These are phyloP conservation scores for Datisca glomerata DNA, from an alignment of 306 rosid species.

Conservation along the genomic window DNA sequence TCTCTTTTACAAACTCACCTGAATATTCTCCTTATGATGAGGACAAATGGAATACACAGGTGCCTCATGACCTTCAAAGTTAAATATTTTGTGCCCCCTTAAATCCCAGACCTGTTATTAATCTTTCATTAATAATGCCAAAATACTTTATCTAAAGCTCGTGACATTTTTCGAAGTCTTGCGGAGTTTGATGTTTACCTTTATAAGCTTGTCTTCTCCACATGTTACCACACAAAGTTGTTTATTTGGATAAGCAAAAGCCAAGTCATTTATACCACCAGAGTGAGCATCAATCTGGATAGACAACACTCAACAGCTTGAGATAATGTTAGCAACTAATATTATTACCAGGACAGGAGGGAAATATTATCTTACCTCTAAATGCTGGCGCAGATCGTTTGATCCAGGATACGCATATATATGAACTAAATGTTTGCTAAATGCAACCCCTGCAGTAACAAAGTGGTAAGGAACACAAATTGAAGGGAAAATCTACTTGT, in stretches of 20 bases:
- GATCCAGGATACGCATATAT: conserved; percentile 70
- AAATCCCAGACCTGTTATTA: conserved; percentile 71
- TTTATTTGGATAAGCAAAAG: conserved; percentile 92
- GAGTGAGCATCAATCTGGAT: conserved; percentile 86
- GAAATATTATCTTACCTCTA: conserved; percentile 41
- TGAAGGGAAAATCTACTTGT: not conserved
- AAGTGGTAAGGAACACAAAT: not conserved
- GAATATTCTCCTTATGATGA: conserved; percentile 76
- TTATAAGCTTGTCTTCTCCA: conserved; percentile 91
- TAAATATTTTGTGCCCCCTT: conserved; percentile 42
- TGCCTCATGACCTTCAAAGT: conserved; percentile 80
- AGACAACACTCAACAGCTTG: conserved; percentile 7
- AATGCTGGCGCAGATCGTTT: conserved; percentile 65
- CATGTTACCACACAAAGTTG: conserved; percentile 95
- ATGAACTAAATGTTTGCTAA: conserved; percentile 91
- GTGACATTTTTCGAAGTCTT: no score
- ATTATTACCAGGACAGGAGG: no score
- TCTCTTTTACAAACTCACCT: conserved; percentile 29
- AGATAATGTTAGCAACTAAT: not conserved
- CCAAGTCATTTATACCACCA: conserved; percentile 96
- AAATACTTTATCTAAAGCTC: no score
- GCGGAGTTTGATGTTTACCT: no score
- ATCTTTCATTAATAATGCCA: conserved; percentile 20
- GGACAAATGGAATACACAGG: conserved; percentile 84
- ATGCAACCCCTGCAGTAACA: conserved; percentile 74